Evolutionary conservation across 306 rosid species (phyloP).

Genomic region (Cucurbita pepo): DNA sequence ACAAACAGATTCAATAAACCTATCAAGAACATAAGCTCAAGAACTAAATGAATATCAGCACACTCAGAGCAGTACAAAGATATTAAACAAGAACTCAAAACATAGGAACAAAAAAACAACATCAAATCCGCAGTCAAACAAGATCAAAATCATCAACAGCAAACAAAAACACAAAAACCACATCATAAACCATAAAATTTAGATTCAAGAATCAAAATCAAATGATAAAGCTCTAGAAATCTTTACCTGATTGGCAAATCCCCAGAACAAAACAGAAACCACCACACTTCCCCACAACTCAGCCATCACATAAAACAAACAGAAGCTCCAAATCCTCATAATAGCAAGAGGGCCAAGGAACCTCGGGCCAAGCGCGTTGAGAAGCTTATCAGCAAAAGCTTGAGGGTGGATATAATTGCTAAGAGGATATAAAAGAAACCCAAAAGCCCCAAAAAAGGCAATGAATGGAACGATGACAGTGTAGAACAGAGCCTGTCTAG

Average conservation of each 20-base stretch:
- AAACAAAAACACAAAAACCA: neutral
- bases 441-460: constrained; percentile 87
- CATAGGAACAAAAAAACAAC: neutral
- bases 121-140: neutral
- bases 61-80: neutral
- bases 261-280: constrained; percentile 88
- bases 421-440: constrained; percentile 75
- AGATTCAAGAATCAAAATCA: neutral
- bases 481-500: constrained; percentile 85
- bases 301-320: constrained; percentile 98
- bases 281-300: constrained; percentile 98
- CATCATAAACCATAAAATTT: neutral
- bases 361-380: constrained; percentile 62
- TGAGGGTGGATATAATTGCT: constrained; percentile 68
- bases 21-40: neutral
- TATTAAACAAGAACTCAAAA: neutral
- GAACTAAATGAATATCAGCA: neutral
- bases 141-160: neutral
- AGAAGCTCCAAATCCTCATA: constrained; percentile 88
- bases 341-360: constrained; percentile 88
- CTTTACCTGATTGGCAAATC: constrained; percentile 87
- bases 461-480: constrained; percentile 71
- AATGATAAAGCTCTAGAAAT: neutral
- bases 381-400: constrained; percentile 75
- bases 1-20: neutral